Base-by-base conservation (phyloP, 2,329 filamentous ascomycete species). In the Colletotrichum cereale region DNA sequence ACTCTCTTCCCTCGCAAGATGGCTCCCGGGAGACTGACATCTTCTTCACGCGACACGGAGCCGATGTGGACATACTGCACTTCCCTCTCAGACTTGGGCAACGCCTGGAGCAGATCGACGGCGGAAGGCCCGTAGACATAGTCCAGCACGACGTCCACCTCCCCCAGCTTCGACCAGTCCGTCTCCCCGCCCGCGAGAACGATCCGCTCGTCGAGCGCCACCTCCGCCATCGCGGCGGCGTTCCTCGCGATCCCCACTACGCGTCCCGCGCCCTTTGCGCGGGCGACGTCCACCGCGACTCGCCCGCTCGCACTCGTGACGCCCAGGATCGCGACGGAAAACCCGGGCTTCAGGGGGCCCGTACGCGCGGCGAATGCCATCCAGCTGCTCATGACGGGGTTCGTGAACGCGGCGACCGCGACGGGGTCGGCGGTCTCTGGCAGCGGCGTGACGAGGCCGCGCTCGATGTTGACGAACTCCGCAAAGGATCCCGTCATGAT, bases 301-400 rank as follows among this genome's bases (percentile, higher is more conserved):
- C 82, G 80, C 0, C 88, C 88, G 52, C 85, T 87, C 0, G 84
- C 84, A 24, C 84, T 86, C 0, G 87, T 89, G 0, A 83, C 88
- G 0, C 88, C 88, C 18, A 88, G 72, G 53, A 90, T 84, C 18
- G 88, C 79, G 5, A 85, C 84, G 5, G 82, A 84, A 75, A 86
- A 89, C 6, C 80, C 78, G 26, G 77, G 56, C 2, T 82, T 81
- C 3, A 86, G 77, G 7, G 79, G 74, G 5, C 71, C 74, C 0
- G 83, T 83, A 7, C 87, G 82, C 48, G 83, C 80, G 29, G 79
- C 82, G 44, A 90, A 79, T 5, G 87, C 87, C 87, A 90, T 88
- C 88, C 88, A 90, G 50, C 83, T 84, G 64, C 84, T 85, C 81
- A 88, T 84, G 34, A 84, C 86, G 0, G 88, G 87, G 73, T 90